phyloP scores from a whole-genome alignment of 192 early-diverging fungal species.

The Linnemannia exigua region DNA sequence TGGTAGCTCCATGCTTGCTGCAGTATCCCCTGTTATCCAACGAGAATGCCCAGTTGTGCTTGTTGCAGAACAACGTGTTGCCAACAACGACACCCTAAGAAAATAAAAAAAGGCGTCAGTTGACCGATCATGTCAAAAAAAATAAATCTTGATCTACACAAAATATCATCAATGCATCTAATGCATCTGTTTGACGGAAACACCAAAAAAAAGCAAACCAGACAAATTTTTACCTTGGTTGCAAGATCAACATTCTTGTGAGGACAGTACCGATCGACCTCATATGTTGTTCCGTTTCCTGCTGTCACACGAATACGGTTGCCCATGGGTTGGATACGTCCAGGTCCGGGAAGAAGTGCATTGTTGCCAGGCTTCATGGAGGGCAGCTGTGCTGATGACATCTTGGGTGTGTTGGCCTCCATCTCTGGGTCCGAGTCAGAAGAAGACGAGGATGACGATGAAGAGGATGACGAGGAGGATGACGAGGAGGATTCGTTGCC shows the following conservation, averaged over 20 bases:
- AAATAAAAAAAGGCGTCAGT: slow-evolving; percentile 7
- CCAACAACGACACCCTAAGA: slow-evolving; percentile 66
- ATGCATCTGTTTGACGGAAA: too few relatives aligned
- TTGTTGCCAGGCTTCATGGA: slow-evolving; percentile 32
- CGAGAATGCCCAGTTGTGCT: slow-evolving; percentile 62
- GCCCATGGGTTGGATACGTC: slow-evolving; percentile 47
- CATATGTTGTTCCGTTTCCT: slow-evolving; percentile 60
- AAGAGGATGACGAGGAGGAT: slow-evolving; percentile 27
- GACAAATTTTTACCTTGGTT: slow-evolving; percentile 44
- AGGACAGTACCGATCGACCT: slow-evolving; percentile 70
- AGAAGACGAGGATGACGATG: slow-evolving; percentile 25
- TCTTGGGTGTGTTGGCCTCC: slow-evolving; percentile 15
- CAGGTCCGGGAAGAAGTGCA: slow-evolving; percentile 30
- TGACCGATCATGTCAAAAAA: not conserved
- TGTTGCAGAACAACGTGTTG: slow-evolving; percentile 62
- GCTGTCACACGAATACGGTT: slow-evolving; percentile 64
- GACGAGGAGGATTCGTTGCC: slow-evolving; percentile 29
- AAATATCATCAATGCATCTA: not conserved
- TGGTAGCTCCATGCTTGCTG: slow-evolving; percentile 40
- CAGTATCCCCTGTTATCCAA: slow-evolving; percentile 60
- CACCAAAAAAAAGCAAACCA: too few relatives aligned
- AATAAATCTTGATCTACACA: not conserved
- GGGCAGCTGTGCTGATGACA: slow-evolving; percentile 11
- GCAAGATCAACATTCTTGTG: slow-evolving; percentile 62
- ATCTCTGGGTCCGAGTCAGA: slow-evolving; percentile 40